phyloP scores from a whole-genome alignment of 148 eudicot genomes.

The Rhododendron griersonianum region DNA sequence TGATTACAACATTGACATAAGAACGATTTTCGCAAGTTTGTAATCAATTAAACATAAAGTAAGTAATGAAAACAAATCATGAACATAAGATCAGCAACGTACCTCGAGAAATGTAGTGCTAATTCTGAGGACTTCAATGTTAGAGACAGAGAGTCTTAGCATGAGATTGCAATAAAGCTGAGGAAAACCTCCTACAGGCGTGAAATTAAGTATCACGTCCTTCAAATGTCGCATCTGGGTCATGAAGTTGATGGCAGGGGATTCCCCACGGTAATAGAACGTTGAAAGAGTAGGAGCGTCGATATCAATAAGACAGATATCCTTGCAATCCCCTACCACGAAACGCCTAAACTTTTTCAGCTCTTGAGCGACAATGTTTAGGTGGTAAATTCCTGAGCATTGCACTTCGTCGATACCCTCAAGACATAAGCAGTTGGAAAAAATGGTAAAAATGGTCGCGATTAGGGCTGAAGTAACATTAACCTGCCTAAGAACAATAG shows the following conservation, averaged over 20 bases:
- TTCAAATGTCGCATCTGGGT: not conserved
- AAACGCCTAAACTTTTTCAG: not conserved
- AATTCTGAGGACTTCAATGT: not conserved
- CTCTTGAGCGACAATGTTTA: not conserved
- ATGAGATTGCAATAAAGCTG: not conserved
- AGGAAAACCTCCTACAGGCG: not conserved
- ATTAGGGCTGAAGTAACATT: not conserved
- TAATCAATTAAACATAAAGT: too few relatives aligned
- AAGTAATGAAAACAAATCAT: not conserved
- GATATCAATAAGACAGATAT: not conserved
- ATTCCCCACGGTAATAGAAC: not conserved
- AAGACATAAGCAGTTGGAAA: not conserved
- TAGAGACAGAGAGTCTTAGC: not conserved
- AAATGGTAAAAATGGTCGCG: not conserved
- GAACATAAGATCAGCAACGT: not conserved
- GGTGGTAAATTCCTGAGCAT: not conserved
- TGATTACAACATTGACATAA: not conserved
- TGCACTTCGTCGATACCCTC: not conserved
- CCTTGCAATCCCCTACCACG: not conserved
- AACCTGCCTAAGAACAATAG: not conserved
- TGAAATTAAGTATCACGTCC: not conserved
- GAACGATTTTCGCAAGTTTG: not conserved
- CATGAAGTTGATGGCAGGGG: not conserved
- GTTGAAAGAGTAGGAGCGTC: not conserved
- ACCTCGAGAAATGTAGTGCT: slow-evolving; percentile 1